phyloP scores from a whole-genome alignment of 176 grass and related monocot species.

The Zea luxurians region DNA sequence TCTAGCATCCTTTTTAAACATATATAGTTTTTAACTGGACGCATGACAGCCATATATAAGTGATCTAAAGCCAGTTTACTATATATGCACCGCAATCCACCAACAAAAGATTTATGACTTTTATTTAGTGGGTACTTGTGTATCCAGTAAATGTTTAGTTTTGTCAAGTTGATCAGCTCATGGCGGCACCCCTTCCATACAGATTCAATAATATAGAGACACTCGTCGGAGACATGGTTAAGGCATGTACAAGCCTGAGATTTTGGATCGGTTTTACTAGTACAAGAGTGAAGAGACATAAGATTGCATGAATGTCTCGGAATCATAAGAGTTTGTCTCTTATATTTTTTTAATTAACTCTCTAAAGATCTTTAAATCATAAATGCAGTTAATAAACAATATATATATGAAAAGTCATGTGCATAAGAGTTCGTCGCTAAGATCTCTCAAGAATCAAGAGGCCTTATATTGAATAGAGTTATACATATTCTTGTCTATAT shows the following conservation, averaged over 20 bases:
- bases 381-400: no score
- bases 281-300: no score
- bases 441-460: no score
- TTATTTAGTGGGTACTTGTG: background rate
- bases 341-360: no score
- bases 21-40: constrained; percentile 11
- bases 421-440: no score
- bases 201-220: background rate
- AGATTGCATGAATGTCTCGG: no score
- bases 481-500: background rate
- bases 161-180: constrained; percentile 29
- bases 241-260: no score
- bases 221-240: background rate
- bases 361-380: no score
- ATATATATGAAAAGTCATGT: no score
- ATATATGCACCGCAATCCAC: constrained; percentile 20
- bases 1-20: constrained; percentile 6
- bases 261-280: no score
- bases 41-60: constrained; percentile 17
- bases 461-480: no score
- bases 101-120: constrained; percentile 34
- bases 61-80: constrained; percentile 28
- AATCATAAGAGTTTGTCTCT: no score
- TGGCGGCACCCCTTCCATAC: constrained; percentile 36
- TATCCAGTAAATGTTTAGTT: constrained; percentile 32